Evolutionary conservation across 2,329 filamentous ascomycete genomes (phyloP).

Genomic region (Pseudocercospora vitis): DNA sequence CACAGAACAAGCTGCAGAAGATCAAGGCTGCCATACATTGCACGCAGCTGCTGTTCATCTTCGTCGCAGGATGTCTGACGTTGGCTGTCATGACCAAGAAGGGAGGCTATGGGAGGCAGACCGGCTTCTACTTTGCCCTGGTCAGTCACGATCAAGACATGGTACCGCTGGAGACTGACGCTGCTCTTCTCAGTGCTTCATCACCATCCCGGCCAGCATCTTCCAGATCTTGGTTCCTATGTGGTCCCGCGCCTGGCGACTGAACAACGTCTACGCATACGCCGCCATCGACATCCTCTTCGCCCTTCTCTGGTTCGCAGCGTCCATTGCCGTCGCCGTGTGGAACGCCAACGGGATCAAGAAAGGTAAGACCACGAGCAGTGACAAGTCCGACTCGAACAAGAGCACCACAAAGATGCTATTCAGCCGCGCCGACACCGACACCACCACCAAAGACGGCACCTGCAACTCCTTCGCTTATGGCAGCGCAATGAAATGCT

Average conservation of each 20-base stretch:
- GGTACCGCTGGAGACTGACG: background rate
- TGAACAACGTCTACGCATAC: conserved; percentile 62
- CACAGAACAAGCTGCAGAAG: conserved; percentile 52
- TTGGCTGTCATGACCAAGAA: conserved; percentile 59
- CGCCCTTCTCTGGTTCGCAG: conserved; percentile 59
- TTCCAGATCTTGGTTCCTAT: conserved; percentile 62
- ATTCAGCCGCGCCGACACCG: conserved; percentile 20
- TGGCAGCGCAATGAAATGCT: conserved; percentile 57
- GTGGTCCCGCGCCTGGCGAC: conserved; percentile 58
- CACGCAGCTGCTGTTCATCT: conserved; percentile 56
- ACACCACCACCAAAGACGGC: conserved; percentile 34
- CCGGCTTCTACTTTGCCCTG: conserved; percentile 59
- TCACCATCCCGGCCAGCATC: conserved; percentile 58
- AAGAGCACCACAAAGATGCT: conserved; percentile 8
- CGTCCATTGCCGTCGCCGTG: conserved; percentile 56
- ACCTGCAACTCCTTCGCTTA: conserved; percentile 58
- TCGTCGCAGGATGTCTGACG: conserved; percentile 58
- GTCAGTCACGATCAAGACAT: conserved; percentile 44
- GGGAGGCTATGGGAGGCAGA: conserved; percentile 55
- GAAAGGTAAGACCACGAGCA: conserved; percentile 47
- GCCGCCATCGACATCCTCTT: conserved; percentile 56
- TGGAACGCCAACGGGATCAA: conserved; percentile 58
- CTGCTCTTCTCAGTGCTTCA: conserved; percentile 53
- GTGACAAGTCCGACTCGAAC: background rate
- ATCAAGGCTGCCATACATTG: conserved; percentile 58